Evolutionary conservation across 306 rosid species (phyloP).

Genomic region (Pyrus betulifolia): DNA sequence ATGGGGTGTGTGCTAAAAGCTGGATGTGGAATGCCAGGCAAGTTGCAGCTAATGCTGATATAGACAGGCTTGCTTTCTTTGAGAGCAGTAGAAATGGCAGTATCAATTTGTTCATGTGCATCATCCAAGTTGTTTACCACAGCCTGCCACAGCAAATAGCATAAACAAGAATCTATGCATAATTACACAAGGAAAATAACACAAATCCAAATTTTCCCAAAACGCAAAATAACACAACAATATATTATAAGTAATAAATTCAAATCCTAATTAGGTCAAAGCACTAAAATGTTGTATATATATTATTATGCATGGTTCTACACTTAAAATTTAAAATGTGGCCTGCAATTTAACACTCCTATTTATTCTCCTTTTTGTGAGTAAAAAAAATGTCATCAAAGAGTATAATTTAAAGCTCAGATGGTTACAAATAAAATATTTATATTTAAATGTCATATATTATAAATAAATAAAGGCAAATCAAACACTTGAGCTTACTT

Average conservation of each 20-base stretch:
- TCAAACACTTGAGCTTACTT: constrained; percentile 12
- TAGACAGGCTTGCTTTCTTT: constrained; percentile 44
- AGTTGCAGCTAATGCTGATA: constrained; percentile 38
- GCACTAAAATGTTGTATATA: background rate
- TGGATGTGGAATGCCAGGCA: constrained; percentile 34
- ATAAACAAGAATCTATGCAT: background rate
- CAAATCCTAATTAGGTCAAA: background rate
- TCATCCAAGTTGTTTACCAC: constrained; percentile 41
- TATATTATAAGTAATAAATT: background rate
- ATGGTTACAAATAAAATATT: too few species aligned
- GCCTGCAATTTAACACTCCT: too few species aligned
- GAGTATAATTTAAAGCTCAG: too few species aligned
- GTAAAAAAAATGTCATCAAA: too few species aligned
- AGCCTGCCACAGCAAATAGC: constrained; percentile 23
- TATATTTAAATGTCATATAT: too few species aligned
- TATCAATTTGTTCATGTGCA: constrained; percentile 35
- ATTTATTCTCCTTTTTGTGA: too few species aligned
- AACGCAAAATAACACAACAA: background rate
- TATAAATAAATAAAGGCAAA: background rate
- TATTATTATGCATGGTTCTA: background rate
- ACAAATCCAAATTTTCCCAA: background rate
- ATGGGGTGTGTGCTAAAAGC: constrained; percentile 36
- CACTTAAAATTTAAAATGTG: too few species aligned
- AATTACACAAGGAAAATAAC: background rate
- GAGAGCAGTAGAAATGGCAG: constrained; percentile 36